Evolutionary conservation across 2,329 filamentous ascomycete genomes (phyloP), one percentile per base, ranked within the genome.

Genomic region (Corynespora cassiicola): DNA sequence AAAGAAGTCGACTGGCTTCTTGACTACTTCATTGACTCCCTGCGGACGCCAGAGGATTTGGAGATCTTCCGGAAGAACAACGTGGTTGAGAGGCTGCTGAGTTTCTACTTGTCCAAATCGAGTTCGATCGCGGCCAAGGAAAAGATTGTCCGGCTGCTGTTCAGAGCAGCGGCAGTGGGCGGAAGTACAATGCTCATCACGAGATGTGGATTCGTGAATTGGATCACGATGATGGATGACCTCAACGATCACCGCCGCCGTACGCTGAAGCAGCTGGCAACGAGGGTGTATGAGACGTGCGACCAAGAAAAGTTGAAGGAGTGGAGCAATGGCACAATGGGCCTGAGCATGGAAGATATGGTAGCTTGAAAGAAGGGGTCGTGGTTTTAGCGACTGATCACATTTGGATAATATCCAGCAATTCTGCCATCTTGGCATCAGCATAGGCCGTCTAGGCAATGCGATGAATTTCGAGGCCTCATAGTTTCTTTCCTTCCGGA

Each of bases 111-210:
- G 21, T 88, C 86, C 27, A 81, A 86, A 0, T 84, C 83, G 36
- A 76, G 88, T 43, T 75, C 79, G 3, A 66, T 75, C 12, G 73
- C 76, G 11, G 72, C 86, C 11, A 81, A 82, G 42, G 81, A 80
- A 36, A 82, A 84, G 60, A 77, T 94, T 15, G 52, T 82, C 9
- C 73, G 76, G 44, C 50, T 85, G 10, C 44, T 95, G 11, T 85
- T 85, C 56, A 78, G 86, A 25, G 83, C 85, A 3, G 84, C 82
- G 0, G 78, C 91, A 20, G 79, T 84, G 19, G 84, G 80, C 2
- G 90, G 88, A 1, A 89, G 87, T 65, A 88, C 85, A 4, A 92
- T 87, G n/a, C 74, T 95, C 29, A 78, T 90, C 23, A 95, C 90
- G 1, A 76, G 90, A 39, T 84, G 86, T 27, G 88, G 87, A 11